Percentiles rank a stretch among this genome's conserved stretches.
Conservation (phyloP, 106 monocot species). For the Allium fistulosum region DNA sequence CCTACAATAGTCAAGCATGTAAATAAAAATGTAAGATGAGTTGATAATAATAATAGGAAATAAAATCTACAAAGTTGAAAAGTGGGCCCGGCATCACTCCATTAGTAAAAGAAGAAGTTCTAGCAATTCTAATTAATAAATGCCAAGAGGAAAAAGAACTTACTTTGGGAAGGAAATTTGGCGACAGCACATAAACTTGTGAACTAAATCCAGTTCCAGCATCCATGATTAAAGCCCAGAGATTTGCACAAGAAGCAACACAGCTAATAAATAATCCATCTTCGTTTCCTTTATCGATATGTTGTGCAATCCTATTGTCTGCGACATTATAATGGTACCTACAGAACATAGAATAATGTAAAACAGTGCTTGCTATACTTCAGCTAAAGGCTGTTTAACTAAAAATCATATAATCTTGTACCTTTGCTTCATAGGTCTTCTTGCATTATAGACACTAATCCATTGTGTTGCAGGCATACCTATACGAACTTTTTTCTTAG, state of each 20-base stretch:
- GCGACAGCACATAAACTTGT: slow-evolving; percentile 88
- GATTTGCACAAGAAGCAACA: slow-evolving; percentile 70
- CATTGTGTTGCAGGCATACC: slow-evolving; percentile 95
- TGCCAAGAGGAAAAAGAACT: background rate
- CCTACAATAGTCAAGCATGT: slow-evolving; percentile 18
- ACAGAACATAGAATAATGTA: slow-evolving; percentile 9
- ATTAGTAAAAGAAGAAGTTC: background rate
- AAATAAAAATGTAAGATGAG: slow-evolving; percentile 1
- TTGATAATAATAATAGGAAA: background rate
- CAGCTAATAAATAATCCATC: slow-evolving; percentile 91
- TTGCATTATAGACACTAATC: slow-evolving; percentile 87
- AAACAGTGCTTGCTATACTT: background rate
- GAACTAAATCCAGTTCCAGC: slow-evolving; percentile 86
- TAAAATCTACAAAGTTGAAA: background rate
- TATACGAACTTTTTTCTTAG: slow-evolving; percentile 78
- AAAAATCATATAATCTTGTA: background rate
- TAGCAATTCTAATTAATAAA: background rate
- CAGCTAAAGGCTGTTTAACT: too few species aligned
- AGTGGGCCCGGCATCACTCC: background rate
- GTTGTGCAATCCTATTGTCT: slow-evolving; percentile 76
- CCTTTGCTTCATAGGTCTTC: slow-evolving; percentile 95
- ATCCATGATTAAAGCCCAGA: slow-evolving; percentile 98
- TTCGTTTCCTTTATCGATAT: slow-evolving; percentile 84
- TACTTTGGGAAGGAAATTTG: slow-evolving; percentile 84
- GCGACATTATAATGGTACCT: slow-evolving; percentile 98